Evolutionary conservation across 257 asterid species (phyloP), one percentile per base, ranked within the genome.

Genomic region (Fraxinus quadrangulata): DNA sequence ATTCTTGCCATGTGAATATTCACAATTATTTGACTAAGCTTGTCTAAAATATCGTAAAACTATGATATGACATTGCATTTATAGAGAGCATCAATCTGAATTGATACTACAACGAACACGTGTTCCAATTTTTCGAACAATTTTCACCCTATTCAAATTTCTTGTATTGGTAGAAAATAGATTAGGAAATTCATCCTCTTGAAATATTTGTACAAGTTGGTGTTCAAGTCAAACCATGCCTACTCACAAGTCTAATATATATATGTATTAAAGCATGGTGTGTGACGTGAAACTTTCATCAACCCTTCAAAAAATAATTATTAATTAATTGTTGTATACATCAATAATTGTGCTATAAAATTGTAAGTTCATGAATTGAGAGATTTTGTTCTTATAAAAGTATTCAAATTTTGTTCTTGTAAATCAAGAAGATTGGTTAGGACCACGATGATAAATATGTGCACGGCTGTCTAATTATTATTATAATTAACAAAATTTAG

Each of bases 371-470:
- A 69, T 30, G 56, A 70, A 72, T 65, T 70, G 54, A 30, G 26
- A 65, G 33, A 23, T 71, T 47, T 76, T 34, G 24, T 73, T 30
- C 42, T 51, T 49, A 39, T 26, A 26, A 40, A 31, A 42, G 16
- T 42, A 42, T 33, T 13, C 49, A 36, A 33, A 73, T 74, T 75
- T 75, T 28, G 13, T 16, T n/a, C n/a, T n/a, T n/a, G n/a, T 36
- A 39, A 69, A 24, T 63, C 69, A 63, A 63, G 69, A 26, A 69
- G 33, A 51, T 51, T 5, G 51, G 9, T 30, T 28, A 75, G 37
- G 71, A 39, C 19, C 54, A 68, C 40, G 75, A 13, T 26, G 54
- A 77, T 77, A 49, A 77, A 70, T 77, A 23, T 34, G 80, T 72
- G 67, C 80, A 77, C 80, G 80, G 34, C 42, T 77, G 39, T 24